Evolutionary conservation across 2,329 filamentous ascomycete species (phyloP), one percentile per base, ranked within the genome.

Genomic region (Penicillium sumatraense): DNA sequence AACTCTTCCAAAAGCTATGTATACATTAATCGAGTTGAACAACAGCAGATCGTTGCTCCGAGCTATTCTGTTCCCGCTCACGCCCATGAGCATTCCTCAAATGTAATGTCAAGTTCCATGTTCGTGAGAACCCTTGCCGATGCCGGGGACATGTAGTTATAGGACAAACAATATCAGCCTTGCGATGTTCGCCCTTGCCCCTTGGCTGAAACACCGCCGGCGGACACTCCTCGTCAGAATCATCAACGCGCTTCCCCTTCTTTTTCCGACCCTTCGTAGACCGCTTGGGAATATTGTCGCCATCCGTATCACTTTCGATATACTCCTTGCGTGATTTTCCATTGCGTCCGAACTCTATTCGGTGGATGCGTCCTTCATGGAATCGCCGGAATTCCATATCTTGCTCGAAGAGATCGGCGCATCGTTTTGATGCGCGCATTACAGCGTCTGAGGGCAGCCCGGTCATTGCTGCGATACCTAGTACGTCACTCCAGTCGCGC

Each of bases 401-500:
- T 72, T 95, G 84, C 0, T 82, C 83, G 64, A 97, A 96, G 0
- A 96, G 77, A 42, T 83, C 78, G 2, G 89, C 85, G 66, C 93
- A 98, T 46, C 93, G 83, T 66, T 86, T 81, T 2, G 89, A 83
- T 0, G 91, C 84, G 26, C 90, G 84, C 49, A 86, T 83, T 11
- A 97, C 74, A 1, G 86, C 88, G 1, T 77, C 72, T 0, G 80
- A 72, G 1, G 89, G 78, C 73, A 92, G 93, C 0, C 89, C 91
- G 2, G 84, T 84, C 47, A 96, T 75, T 0, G 90, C 83, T 2
- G 93, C 93, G 1, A 91, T 81, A 0, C 90, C 90, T 24, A 97
- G 75, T 1, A 97, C 83, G 62, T 96, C 90, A 62, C 86, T 89
- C 93, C 93, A 98, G 75, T 96, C 89, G 20, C 89, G 83, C 11